Conservation (phyloP, 1,284 basidiomycete genomes). For the Amylostereum chailletii region DNA sequence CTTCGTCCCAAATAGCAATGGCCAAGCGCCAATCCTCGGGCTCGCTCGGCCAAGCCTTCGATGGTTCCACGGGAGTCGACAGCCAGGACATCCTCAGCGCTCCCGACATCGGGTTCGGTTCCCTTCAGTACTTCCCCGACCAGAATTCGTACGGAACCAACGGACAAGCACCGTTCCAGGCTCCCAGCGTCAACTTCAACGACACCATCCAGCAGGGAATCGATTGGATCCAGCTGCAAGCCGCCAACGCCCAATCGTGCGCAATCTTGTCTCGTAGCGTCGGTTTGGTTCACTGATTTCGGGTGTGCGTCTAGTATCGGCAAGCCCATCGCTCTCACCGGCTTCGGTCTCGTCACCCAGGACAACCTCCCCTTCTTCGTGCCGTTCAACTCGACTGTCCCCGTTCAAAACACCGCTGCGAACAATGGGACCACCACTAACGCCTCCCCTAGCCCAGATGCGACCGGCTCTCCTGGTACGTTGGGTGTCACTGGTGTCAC, state of each 20-base stretch:
- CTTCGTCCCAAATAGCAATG: constrained; percentile 15
- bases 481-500: constrained; percentile 27
- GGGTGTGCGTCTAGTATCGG: constrained; percentile 28
- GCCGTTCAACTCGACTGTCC: constrained; percentile 49
- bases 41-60: constrained; percentile 38
- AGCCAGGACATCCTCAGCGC: constrained; percentile 55
- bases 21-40: constrained; percentile 35
- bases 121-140: constrained; percentile 62
- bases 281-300: background rate
- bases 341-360: constrained; percentile 57
- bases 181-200: constrained; percentile 31
- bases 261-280: constrained; percentile 7
- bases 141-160: constrained; percentile 45
- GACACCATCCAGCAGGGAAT: constrained; percentile 40
- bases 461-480: constrained; percentile 11
- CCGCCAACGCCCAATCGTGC: constrained; percentile 33
- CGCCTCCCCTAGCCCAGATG: background rate
- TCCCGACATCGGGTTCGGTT: constrained; percentile 44
- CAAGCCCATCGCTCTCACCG: constrained; percentile 48
- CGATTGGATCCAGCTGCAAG: constrained; percentile 47
- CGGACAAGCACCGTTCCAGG: background rate
- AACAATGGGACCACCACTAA: background rate
- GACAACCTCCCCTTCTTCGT: constrained; percentile 41
- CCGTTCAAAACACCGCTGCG: constrained; percentile 20
- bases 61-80: constrained; percentile 59